Evolutionary conservation across 768 basidiomycete species (phyloP).

Genomic region (Amanita thiersii): DNA sequence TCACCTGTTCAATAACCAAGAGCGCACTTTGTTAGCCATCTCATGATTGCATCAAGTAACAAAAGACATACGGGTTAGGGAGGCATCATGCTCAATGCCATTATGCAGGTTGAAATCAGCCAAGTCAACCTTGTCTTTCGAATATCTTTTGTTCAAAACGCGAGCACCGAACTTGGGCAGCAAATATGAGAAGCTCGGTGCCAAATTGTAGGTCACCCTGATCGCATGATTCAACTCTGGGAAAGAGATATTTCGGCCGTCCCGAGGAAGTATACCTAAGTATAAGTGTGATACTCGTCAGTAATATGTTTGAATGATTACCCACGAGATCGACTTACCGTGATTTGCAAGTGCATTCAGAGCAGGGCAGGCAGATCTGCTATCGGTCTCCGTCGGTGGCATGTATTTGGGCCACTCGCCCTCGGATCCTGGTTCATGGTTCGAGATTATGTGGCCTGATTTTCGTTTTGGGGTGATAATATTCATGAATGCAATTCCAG

Average conservation of each 20-base stretch:
- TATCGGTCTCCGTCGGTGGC: conserved; percentile 52
- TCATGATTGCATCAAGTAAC: conserved; percentile 9
- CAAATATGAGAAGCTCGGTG: conserved; percentile 57
- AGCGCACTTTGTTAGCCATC: not conserved
- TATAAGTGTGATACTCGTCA: not conserved
- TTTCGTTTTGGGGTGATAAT: conserved; percentile 38
- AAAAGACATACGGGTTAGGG: conserved; percentile 46
- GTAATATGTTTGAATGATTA: not conserved
- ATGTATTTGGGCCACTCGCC: conserved; percentile 66
- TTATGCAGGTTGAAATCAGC: conserved; percentile 66
- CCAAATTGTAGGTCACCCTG: conserved; percentile 60
- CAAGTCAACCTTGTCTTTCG: conserved; percentile 54
- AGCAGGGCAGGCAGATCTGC: conserved; percentile 66
- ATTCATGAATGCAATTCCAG: conserved; percentile 42
- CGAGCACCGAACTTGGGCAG: conserved; percentile 54
- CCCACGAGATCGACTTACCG: conserved; percentile 45
- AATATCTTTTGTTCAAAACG: conserved; percentile 48
- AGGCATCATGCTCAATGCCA: conserved; percentile 67
- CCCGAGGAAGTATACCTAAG: conserved; percentile 53
- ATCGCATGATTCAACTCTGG: conserved; percentile 33
- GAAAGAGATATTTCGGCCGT: conserved; percentile 66
- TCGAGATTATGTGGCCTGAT: conserved; percentile 47
- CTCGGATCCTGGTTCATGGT: conserved; percentile 45
- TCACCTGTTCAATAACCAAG: too few relatives aligned
- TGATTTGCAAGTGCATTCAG: conserved; percentile 82